Evolutionary conservation across 2,329 filamentous ascomycete genomes (phyloP), one percentile per base, ranked within the genome.

Genomic region (Clarireedia monteithiana): DNA sequence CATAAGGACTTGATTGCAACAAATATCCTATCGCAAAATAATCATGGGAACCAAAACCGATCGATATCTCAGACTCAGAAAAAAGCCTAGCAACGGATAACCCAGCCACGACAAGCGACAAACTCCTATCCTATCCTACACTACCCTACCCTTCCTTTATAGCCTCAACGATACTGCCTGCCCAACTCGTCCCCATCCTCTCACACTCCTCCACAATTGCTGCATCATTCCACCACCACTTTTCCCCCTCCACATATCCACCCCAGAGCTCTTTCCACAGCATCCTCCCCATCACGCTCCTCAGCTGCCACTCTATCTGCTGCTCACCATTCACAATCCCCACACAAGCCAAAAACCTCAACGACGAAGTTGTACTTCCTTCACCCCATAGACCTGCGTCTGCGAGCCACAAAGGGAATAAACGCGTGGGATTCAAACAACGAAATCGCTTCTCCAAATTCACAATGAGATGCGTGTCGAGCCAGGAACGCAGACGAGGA

Each of bases 231-330:
- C 82, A 85, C 82, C 82, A 85, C 81, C 81, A 84, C 45, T 66
- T 70, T 6, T 74, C 56, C 2, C 59, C 66, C 46, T 64, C 57
- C 7, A 67, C 66, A 56, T 60, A 69, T 4, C 36, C 12, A 10
- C 82, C 81, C 82, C 82, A 85, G 12, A 81, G 74, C 62, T 84
- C 77, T 63, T 75, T 74, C 82, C 82, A 85, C 17, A 85, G 69
- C 72, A 80, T 76, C 38, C 80, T 74, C 0, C 80, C 81, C 1
- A 80, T 72, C 2, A 77, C 67, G 55, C 74, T 79, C 55, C 76
- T 75, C 3, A 84, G 71, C 63, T 82, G 50, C 23, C 62, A 58
- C 15, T 72, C 68, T 26, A 66, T 65, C 7, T 71, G 69, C 4
- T 67, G 62, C 5, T 62, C 61, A 6, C 48, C 54, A 56, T 53